These are phyloP conservation scores for Priceomyces medius DNA, from an alignment of 805 yeast species.

Conservation along the genomic window DNA sequence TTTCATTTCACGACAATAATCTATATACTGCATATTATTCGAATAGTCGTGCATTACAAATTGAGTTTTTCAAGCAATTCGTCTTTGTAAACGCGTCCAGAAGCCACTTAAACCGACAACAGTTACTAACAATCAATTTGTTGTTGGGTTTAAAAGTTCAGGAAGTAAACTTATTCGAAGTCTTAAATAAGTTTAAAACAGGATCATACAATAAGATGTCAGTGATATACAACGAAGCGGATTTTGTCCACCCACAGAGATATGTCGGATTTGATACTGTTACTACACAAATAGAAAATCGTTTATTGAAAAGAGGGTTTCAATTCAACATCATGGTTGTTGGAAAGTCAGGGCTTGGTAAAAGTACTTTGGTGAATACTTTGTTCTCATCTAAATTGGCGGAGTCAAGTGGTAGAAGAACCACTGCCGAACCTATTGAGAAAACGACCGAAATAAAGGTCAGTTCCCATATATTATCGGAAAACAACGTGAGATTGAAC, in stretches of 20 bases:
- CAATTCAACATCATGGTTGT: slow-evolving; percentile 93
- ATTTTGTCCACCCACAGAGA: slow-evolving; percentile 53
- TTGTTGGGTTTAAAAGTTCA: background rate
- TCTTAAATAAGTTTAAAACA: background rate
- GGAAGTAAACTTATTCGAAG: background rate
- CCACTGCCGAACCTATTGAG: slow-evolving; percentile 68
- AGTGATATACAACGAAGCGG: slow-evolving; percentile 12
- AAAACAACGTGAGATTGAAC: slow-evolving; percentile 83
- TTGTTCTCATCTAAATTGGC: slow-evolving; percentile 81
- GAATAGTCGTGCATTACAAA: slow-evolving; percentile 1
- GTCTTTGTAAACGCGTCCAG: slow-evolving; percentile 6
- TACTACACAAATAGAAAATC: slow-evolving; percentile 90
- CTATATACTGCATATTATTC: background rate
- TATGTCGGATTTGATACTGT: slow-evolving; percentile 97
- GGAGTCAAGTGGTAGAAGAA: slow-evolving; percentile 68
- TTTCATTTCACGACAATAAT: background rate
- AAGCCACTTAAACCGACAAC: background rate
- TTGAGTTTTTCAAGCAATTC: slow-evolving; percentile 1
- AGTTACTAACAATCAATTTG: background rate
- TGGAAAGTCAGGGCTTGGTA: slow-evolving; percentile 89
- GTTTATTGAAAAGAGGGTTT: slow-evolving; percentile 88
- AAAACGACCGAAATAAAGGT: slow-evolving; percentile 85
- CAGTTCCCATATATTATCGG: slow-evolving; percentile 66
- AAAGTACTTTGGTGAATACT: slow-evolving; percentile 84
- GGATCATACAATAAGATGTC: slow-evolving; percentile 1